Conservation (phyloP, 495 filamentous ascomycete species). For the Cryomyces minteri region DNA sequence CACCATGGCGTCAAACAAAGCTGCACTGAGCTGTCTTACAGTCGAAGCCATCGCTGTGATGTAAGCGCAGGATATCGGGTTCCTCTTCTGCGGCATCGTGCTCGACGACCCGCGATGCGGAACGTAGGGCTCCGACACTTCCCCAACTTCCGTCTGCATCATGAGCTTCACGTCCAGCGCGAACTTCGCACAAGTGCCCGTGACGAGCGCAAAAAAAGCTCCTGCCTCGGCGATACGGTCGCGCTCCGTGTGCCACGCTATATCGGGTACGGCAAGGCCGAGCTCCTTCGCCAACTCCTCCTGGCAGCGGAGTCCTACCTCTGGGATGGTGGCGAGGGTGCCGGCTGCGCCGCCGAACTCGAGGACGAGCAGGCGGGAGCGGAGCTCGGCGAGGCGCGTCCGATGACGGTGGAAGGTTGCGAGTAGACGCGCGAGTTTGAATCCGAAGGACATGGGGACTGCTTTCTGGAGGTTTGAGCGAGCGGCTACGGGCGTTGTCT, state of each 20-base stretch:
- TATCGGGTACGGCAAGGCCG: constrained; percentile 4
- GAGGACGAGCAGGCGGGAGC: constrained; percentile 7
- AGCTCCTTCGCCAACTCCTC: constrained; percentile 5
- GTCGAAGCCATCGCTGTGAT: constrained; percentile 7
- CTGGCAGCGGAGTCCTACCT: constrained; percentile 6
- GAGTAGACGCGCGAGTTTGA: constrained; percentile 11
- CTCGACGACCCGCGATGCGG: constrained; percentile 6
- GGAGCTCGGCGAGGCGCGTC: constrained; percentile 6
- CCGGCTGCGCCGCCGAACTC: constrained; percentile 14
- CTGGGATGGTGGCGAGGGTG: constrained; percentile 8
- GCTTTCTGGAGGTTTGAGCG: constrained; percentile 10
- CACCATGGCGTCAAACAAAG: constrained; percentile 8
- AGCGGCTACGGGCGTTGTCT: constrained; percentile 7
- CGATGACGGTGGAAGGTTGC: constrained; percentile 10
- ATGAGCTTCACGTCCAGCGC: constrained; percentile 9
- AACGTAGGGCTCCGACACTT: constrained; percentile 7
- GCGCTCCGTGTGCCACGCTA: constrained; percentile 13
- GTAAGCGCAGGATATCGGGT: constrained; percentile 11
- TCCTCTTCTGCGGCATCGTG: constrained; percentile 14
- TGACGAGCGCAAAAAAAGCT: constrained; percentile 5
- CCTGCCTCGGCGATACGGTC: constrained; percentile 8
- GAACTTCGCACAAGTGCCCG: constrained; percentile 12
- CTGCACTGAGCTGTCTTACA: constrained; percentile 1
- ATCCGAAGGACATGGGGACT: constrained; percentile 12
- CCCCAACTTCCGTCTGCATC: constrained; percentile 11